Percentiles rank a stretch among this genome's conserved stretches.
Evolutionary conservation across 2,329 filamentous ascomycete species (phyloP).

Genomic region (Lasiodiplodia gonubiensis): DNA sequence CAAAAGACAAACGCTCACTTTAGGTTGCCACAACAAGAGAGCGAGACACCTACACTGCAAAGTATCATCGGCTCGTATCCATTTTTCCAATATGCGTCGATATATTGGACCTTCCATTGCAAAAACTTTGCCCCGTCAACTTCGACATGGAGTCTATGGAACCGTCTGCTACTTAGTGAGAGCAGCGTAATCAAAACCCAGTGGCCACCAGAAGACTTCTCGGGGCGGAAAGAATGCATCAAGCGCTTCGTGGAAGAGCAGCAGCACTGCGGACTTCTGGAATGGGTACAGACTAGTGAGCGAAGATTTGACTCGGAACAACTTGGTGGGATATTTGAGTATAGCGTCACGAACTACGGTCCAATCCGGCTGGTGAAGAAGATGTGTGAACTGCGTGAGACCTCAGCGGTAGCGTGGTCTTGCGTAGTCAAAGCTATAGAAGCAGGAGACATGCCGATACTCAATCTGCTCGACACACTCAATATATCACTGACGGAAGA

Average conservation of each 20-base stretch:
- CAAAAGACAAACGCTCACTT: too few relatives aligned
- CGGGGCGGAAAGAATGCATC: background rate
- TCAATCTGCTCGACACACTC: too few relatives aligned
- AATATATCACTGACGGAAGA: too few relatives aligned
- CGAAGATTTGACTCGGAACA: background rate
- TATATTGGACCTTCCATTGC: background rate
- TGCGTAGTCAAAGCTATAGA: too few relatives aligned
- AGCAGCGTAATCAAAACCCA: background rate
- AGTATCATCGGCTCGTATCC: background rate
- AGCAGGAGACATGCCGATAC: too few relatives aligned
- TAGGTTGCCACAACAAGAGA: background rate
- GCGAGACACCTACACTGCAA: background rate
- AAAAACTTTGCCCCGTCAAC: background rate
- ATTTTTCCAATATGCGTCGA: background rate
- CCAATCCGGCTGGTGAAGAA: rapidly evolving
- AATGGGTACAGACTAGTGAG: background rate
- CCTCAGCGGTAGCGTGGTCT: too few relatives aligned
- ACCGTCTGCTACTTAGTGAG: background rate
- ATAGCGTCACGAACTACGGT: too few relatives aligned
- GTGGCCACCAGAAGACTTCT: background rate
- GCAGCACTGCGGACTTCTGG: background rate
- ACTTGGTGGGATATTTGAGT: too few relatives aligned
- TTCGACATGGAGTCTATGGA: background rate
- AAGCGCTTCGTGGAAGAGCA: background rate
- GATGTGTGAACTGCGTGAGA: too few relatives aligned